Percentiles rank a stretch among this genome's conserved stretches.
Evolutionary conservation across 371 early-diverging fungal genomes (phyloP).

Genomic region (Mortierella sp.): DNA sequence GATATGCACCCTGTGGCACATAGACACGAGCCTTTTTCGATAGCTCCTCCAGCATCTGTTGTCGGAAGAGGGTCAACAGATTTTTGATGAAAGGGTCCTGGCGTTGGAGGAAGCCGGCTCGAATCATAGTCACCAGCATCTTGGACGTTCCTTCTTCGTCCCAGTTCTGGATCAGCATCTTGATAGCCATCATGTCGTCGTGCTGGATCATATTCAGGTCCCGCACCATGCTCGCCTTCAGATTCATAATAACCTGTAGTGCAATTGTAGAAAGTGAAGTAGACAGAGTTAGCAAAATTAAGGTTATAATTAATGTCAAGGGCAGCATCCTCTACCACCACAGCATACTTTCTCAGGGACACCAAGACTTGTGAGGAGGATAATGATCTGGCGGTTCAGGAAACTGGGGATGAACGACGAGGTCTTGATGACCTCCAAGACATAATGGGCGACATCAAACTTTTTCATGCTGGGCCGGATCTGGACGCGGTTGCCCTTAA

Average conservation of each 20-base stretch:
- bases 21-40: constrained; percentile 78
- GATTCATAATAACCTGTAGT: constrained; percentile 61
- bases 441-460: constrained; percentile 71
- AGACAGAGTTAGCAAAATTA: not conserved
- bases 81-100: constrained; percentile 72
- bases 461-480: constrained; percentile 80
- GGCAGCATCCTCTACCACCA: not conserved
- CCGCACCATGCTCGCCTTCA: constrained; percentile 63
- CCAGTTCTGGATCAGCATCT: constrained; percentile 62
- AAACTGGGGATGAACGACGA: constrained; percentile 71
- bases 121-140: constrained; percentile 67
- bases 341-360: constrained; percentile 62
- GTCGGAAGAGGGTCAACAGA: constrained; percentile 67
- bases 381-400: constrained; percentile 83
- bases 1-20: constrained; percentile 74
- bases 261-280: not conserved
- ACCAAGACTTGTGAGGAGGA: constrained; percentile 74
- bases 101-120: constrained; percentile 68
- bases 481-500: constrained; percentile 50
- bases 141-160: constrained; percentile 71
- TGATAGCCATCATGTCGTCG: constrained; percentile 62
- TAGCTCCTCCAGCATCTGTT: constrained; percentile 71
- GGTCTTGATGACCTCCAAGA: constrained; percentile 74
- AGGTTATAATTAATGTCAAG: not conserved
- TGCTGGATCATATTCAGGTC: constrained; percentile 63